phyloP scores from a whole-genome alignment of 108 stramenopile species.

The Conticribra guillardii region DNA sequence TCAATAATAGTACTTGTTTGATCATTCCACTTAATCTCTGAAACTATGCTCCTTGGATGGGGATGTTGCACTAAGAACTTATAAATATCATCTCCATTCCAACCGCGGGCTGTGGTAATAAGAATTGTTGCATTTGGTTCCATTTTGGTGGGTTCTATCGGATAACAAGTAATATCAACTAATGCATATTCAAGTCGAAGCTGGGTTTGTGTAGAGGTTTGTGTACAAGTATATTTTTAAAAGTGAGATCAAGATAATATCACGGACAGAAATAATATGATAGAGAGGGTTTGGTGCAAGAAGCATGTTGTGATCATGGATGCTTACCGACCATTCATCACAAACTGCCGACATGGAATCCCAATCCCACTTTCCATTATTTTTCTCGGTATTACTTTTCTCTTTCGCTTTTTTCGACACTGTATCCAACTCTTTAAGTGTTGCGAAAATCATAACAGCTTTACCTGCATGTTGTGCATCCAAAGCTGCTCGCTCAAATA shows the following conservation, averaged over 20 bases:
- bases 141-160: background rate
- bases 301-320: background rate
- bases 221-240: background rate
- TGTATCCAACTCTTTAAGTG: background rate
- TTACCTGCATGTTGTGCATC: conserved; percentile 4
- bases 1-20: too few species aligned
- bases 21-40: background rate
- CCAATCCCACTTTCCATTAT: background rate
- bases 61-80: background rate
- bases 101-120: background rate
- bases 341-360: background rate
- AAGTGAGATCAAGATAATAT: too few species aligned
- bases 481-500: background rate
- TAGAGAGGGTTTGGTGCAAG: too few species aligned
- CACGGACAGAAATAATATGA: too few species aligned
- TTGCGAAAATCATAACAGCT: conserved; percentile 5
- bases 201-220: background rate
- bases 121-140: background rate
- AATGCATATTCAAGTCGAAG: background rate
- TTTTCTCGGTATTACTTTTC: background rate
- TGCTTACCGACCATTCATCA: background rate
- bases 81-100: background rate
- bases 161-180: background rate
- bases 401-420: background rate
- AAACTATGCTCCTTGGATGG: background rate